Evolutionary conservation across 441 rosid genomes (phyloP).

Genomic region (Capsella rubella): DNA sequence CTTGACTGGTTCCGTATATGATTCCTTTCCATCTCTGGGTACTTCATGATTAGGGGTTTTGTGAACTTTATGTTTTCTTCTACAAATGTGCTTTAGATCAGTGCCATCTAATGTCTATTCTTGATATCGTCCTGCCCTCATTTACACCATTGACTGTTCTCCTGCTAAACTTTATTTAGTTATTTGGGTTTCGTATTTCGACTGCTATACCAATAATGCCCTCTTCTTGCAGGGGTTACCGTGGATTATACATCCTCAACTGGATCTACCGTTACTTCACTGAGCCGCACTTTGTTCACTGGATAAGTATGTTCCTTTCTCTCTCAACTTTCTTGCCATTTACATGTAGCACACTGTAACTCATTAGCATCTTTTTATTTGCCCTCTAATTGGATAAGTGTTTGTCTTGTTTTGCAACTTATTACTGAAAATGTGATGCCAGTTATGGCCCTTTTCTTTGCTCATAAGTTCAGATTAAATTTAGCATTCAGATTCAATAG

Average conservation of each 20-base stretch:
- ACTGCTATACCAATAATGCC: background rate
- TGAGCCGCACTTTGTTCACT: slow-evolving; percentile 64
- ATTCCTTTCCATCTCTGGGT: background rate
- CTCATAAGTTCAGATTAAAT: slow-evolving; percentile 6
- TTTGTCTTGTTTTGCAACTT: background rate
- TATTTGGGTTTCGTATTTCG: slow-evolving; percentile 16
- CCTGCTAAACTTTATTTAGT: background rate
- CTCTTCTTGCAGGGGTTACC: slow-evolving; percentile 58
- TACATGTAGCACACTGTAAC: background rate
- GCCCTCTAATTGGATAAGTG: background rate
- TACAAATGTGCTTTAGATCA: background rate
- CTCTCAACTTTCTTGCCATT: background rate
- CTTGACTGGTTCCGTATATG: background rate
- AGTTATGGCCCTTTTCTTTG: background rate
- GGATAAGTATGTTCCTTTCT: slow-evolving; percentile 58
- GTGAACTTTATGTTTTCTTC: background rate
- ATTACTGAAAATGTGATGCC: slow-evolving; percentile 11
- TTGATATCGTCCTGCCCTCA: background rate
- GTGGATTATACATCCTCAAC: slow-evolving; percentile 62
- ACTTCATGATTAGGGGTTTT: background rate
- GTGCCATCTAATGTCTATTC: background rate
- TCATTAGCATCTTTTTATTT: slow-evolving; percentile 4
- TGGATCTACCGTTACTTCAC: slow-evolving; percentile 79
- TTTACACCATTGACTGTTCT: background rate
- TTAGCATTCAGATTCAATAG: background rate